Evolutionary conservation across 768 basidiomycete species (phyloP).

Genomic region (Zangia roseola): DNA sequence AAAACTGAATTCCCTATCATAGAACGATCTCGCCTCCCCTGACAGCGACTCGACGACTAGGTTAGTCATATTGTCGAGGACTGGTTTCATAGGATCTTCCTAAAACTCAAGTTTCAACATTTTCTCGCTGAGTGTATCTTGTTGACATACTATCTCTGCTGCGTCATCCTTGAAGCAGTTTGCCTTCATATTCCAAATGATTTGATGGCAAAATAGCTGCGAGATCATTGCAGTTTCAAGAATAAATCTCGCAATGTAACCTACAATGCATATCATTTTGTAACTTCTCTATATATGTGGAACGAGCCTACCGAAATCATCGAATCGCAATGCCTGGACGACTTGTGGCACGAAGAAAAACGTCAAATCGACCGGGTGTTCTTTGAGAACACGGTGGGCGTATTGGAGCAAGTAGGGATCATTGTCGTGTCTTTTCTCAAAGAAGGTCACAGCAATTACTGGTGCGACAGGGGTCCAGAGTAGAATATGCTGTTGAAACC

Average conservation of each 20-base stretch:
- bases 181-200: conserved; percentile 99
- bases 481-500: conserved; percentile 65
- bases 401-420: conserved; percentile 92
- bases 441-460: conserved; percentile 75
- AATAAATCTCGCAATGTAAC: conserved; percentile 92
- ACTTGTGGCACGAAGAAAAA: conserved; percentile 99
- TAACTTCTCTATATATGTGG: background rate
- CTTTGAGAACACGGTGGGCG: conserved; percentile 90
- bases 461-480: conserved; percentile 90
- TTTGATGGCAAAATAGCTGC: conserved; percentile 97
- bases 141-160: conserved; percentile 67
- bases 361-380: conserved; percentile 90
- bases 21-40: conserved; percentile 85
- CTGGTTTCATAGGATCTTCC: conserved; percentile 95
- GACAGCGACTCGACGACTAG: conserved; percentile 82
- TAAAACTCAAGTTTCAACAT: conserved; percentile 30
- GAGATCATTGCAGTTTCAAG: conserved; percentile 98
- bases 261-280: conserved; percentile 37
- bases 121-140: background rate
- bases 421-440: conserved; percentile 79
- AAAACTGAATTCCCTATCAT: conserved; percentile 93
- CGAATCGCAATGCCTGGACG: conserved; percentile 91
- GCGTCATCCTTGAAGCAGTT: conserved; percentile 93
- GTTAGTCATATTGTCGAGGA: conserved; percentile 83
- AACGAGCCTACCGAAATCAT: conserved; percentile 67